Evolutionary conservation across 2,329 filamentous ascomycete genomes (phyloP), one percentile per base, ranked within the genome.

Genomic region (Pseudophaeomoniella oleicola): DNA sequence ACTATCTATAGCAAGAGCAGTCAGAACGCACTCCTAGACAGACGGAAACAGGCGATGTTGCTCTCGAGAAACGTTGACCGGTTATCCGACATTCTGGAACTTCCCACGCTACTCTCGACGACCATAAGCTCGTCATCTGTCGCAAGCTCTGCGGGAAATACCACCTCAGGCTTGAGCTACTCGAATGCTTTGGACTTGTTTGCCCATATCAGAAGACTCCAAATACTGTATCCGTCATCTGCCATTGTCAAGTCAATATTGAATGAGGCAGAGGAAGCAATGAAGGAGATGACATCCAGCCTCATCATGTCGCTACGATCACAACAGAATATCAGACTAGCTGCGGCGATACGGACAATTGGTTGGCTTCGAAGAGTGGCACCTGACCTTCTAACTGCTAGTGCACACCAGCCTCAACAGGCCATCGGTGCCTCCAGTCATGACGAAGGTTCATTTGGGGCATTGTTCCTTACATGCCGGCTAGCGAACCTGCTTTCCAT

Each of bases 161-260:
- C 56, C 11, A 50, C 53, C 4, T 50, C 59, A 4, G 71, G 65
- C 6, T 73, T 77, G 41, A 92, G 85, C 46, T 93, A 94, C 62
- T 79, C 86, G 2, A 83, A 85, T 0, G 87, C 87, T 0, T 67
- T 98, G 19, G 90, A 98, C 56, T 69, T 98, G 2, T 81, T 93
- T 52, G 80, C 83, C n/a, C 90, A 96, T 54, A 90, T 94, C 52
- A 83, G 84, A 47, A 75, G 90, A 5, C 67, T 98, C 4, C 77
- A 86, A 42, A 75, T 77, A 0, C 65, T 96, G 17, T 93, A 94
- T 53, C 81, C 87, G 0, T 67, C 78, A 36, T 94, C 86, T 0
- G 64, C 72, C 1, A 64, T 96, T 31, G 71, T 96, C 16, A 67
- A 67, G 13, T 78, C 80, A 16, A 78, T 96, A 14, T 69, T 77